These are phyloP conservation scores for Aotearoamyces nothofagi DNA, from an alignment of 2,329 filamentous ascomycete species.

Conservation along the genomic window DNA sequence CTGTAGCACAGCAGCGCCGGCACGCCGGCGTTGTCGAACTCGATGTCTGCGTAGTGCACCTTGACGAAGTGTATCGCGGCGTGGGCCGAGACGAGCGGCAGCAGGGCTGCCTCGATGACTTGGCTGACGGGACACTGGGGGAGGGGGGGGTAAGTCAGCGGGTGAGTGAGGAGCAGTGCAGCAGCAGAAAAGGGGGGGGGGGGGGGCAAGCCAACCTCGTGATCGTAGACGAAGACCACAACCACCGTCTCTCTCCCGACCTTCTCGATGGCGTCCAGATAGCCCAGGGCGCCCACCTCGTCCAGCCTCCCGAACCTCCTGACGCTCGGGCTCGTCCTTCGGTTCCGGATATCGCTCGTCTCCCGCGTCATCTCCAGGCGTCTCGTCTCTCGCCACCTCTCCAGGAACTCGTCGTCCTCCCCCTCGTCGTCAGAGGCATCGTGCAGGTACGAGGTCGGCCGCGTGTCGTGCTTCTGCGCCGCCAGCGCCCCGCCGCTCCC, in stretches of 20 bases:
- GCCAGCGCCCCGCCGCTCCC: conserved; percentile 8
- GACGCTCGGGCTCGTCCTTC: conserved; percentile 62
- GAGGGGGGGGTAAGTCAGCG: background rate
- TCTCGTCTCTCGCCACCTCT: conserved; percentile 70
- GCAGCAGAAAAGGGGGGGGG: background rate
- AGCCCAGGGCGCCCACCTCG: conserved; percentile 77
- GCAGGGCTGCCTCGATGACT: conserved; percentile 65
- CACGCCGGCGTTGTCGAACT: conserved; percentile 80
- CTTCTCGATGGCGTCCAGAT: conserved; percentile 92
- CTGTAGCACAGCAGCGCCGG: conserved; percentile 83
- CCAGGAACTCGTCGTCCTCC: conserved; percentile 71
- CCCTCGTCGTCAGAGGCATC: conserved; percentile 32
- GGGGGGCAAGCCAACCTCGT: conserved; percentile 44
- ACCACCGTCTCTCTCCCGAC: conserved; percentile 68
- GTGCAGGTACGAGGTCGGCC: conserved; percentile 9
- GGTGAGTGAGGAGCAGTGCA: too few relatives aligned
- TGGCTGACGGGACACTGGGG: conserved; percentile 61
- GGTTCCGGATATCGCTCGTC: conserved; percentile 39
- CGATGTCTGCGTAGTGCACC: conserved; percentile 79
- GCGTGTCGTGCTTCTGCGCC: conserved; percentile 13
- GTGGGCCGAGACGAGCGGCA: conserved; percentile 57
- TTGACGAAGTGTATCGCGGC: conserved; percentile 73
- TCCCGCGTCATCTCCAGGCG: conserved; percentile 61
- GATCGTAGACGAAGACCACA: conserved; percentile 86
- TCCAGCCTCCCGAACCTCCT: conserved; percentile 67